Evolutionary conservation across 331 rosid genomes (phyloP).

Genomic region (Saraca asoca): DNA sequence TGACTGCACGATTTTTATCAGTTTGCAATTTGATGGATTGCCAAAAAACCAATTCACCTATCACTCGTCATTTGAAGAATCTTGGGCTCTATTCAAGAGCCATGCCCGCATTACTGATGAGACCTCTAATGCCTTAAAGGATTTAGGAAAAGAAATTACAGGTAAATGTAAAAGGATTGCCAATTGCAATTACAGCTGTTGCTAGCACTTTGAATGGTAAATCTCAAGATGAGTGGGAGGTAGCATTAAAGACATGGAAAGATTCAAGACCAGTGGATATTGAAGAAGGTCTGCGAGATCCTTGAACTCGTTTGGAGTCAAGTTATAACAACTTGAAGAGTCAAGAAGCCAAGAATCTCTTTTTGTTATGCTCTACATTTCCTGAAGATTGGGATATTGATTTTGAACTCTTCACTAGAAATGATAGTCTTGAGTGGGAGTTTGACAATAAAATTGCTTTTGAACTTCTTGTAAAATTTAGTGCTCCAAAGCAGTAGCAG

Average conservation of each 20-base stretch:
- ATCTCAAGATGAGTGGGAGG: conserved; percentile 4
- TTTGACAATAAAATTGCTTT: too few relatives aligned
- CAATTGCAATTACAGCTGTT: conserved; percentile 20
- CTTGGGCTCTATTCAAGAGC: background rate
- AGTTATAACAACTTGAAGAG: background rate
- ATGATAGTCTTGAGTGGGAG: too few relatives aligned
- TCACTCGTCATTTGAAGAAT: background rate
- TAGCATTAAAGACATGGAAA: background rate
- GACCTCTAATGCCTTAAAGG: background rate
- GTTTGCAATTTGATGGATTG: conserved; percentile 6
- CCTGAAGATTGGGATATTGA: conserved; percentile 10
- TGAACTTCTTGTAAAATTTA: too few relatives aligned
- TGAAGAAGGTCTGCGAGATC: conserved; percentile 17
- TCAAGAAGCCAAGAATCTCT: background rate
- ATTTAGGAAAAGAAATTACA: background rate
- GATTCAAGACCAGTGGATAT: conserved; percentile 2
- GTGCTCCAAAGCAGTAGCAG: too few relatives aligned
- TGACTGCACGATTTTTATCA: background rate
- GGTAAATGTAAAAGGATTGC: background rate
- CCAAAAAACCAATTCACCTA: background rate
- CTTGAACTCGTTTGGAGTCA: background rate
- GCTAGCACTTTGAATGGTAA: conserved; percentile 21
- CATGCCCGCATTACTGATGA: background rate
- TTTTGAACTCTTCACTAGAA: too few relatives aligned
- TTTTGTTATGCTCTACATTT: conserved; percentile 14